Evolutionary conservation across 1,284 basidiomycete species (phyloP).

Genomic region (Meira nashicola): DNA sequence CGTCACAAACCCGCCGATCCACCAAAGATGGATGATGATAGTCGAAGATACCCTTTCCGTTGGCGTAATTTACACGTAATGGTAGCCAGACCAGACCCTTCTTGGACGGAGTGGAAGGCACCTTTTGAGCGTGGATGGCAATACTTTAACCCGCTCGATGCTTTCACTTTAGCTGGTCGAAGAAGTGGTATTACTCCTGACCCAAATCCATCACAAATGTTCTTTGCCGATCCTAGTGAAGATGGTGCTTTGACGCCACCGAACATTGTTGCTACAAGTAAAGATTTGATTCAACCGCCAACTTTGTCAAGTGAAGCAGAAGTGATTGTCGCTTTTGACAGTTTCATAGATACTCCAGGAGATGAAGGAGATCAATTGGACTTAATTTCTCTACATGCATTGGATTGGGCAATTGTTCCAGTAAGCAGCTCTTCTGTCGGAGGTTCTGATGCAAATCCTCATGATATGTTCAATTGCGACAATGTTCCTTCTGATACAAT

Average conservation of each 20-base stretch:
- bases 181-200: neutral
- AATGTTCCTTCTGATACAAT: conserved; percentile 1
- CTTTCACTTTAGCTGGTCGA: conserved; percentile 1
- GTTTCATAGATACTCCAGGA: neutral
- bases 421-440: neutral
- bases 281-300: conserved; percentile 1
- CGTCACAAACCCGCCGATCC: conserved; percentile 13
- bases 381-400: conserved; percentile 3
- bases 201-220: conserved; percentile 8
- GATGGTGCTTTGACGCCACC: neutral
- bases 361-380: conserved; percentile 8
- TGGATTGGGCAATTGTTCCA: conserved; percentile 11
- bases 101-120: conserved; percentile 8
- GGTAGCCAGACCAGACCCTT: conserved; percentile 12
- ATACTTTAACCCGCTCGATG: conserved; percentile 12
- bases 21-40: conserved; percentile 11
- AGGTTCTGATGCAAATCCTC: too few relatives aligned
- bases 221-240: conserved; percentile 10
- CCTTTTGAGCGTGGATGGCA: conserved; percentile 9
- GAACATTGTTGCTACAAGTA: conserved; percentile 1
- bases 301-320: conserved; percentile 11
- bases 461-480: neutral
- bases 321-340: conserved; percentile 11
- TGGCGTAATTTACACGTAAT: conserved; percentile 4
- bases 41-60: conserved; percentile 11